Conservation (phyloP, 2,329 filamentous ascomycete species). For the Chalaropsis ovoidea region DNA sequence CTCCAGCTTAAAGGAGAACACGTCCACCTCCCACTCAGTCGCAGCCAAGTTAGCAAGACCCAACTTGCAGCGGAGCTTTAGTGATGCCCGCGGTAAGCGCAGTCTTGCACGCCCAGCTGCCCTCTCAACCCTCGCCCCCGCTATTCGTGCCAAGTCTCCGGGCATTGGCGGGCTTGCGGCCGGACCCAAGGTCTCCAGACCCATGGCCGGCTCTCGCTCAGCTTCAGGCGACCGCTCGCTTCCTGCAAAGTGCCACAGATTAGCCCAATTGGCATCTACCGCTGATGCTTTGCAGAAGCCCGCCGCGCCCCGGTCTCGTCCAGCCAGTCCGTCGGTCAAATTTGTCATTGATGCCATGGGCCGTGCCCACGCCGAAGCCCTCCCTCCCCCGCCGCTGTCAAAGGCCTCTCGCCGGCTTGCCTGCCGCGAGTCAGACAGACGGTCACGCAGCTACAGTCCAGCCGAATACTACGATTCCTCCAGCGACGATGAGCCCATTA, state of each 20-base stretch:
- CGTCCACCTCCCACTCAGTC: conserved; percentile 38
- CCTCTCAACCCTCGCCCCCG: conserved; percentile 42
- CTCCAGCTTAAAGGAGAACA: conserved; percentile 37
- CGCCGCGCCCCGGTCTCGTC: conserved; percentile 36
- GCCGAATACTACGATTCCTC: conserved; percentile 46
- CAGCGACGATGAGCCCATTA: conserved; percentile 54
- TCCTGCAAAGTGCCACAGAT: conserved; percentile 42
- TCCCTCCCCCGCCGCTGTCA: conserved; percentile 3
- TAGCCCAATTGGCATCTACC: conserved; percentile 41
- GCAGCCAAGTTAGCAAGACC: conserved; percentile 39
- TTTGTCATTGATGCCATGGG: conserved; percentile 55
- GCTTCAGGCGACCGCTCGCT: conserved; percentile 39
- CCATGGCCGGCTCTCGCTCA: conserved; percentile 32
- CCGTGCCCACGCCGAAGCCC: conserved; percentile 46
- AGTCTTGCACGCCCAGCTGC: conserved; percentile 33
- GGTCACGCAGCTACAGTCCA: conserved; percentile 24
- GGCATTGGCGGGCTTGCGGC: conserved; percentile 3
- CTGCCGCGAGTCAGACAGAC: conserved; percentile 22
- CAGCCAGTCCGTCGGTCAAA: conserved; percentile 48
- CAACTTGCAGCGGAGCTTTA: conserved; percentile 45
- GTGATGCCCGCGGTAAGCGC: conserved; percentile 44
- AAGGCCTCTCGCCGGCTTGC: conserved; percentile 15
- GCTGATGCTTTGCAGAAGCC: conserved; percentile 44
- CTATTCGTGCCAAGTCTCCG: conserved; percentile 32
- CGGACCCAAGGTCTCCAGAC: conserved; percentile 22